Evolutionary conservation across 2,329 filamentous ascomycete species (phyloP).

Genomic region (Fusarium circinatum): DNA sequence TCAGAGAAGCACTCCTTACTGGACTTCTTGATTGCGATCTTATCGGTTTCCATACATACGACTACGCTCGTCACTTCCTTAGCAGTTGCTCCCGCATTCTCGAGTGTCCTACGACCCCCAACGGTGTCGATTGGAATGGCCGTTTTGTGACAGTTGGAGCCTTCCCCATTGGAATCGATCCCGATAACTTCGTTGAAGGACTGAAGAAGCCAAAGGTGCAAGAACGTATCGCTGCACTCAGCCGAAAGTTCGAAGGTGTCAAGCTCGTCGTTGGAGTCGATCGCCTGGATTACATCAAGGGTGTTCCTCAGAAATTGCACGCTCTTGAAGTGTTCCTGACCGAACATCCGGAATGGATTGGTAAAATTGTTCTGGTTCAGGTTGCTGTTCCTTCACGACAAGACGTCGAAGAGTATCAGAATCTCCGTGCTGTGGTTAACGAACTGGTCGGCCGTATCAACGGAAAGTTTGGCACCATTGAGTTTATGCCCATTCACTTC

Average conservation of each 20-base stretch:
- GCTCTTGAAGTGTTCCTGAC: slow-evolving; percentile 96
- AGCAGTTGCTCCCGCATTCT: slow-evolving; percentile 96
- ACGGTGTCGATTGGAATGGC: slow-evolving; percentile 90
- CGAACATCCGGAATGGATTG: slow-evolving; percentile 97
- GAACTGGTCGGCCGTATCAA: slow-evolving; percentile 98
- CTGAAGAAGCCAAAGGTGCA: slow-evolving; percentile 87
- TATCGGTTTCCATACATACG: slow-evolving; percentile 98
- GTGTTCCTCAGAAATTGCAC: slow-evolving; percentile 96
- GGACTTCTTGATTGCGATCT: slow-evolving; percentile 94
- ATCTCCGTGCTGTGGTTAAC: slow-evolving; percentile 93
- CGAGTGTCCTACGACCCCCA: slow-evolving; percentile 83
- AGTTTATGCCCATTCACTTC: slow-evolving; percentile 99
- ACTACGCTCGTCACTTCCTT: slow-evolving; percentile 97
- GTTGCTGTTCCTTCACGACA: slow-evolving; percentile 94
- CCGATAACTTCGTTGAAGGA: slow-evolving; percentile 93
- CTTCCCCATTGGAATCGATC: slow-evolving; percentile 97
- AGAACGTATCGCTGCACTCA: slow-evolving; percentile 84
- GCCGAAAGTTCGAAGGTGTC: slow-evolving; percentile 92
- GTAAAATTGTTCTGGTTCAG: slow-evolving; percentile 95
- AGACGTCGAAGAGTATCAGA: slow-evolving; percentile 98
- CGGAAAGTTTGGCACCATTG: slow-evolving; percentile 94
- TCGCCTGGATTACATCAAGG: slow-evolving; percentile 98
- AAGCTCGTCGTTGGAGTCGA: slow-evolving; percentile 98
- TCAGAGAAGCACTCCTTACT: slow-evolving; percentile 86
- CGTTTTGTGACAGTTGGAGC: slow-evolving; percentile 92